Evolutionary conservation across 441 rosid genomes (phyloP).

Genomic region (Croton setiger): DNA sequence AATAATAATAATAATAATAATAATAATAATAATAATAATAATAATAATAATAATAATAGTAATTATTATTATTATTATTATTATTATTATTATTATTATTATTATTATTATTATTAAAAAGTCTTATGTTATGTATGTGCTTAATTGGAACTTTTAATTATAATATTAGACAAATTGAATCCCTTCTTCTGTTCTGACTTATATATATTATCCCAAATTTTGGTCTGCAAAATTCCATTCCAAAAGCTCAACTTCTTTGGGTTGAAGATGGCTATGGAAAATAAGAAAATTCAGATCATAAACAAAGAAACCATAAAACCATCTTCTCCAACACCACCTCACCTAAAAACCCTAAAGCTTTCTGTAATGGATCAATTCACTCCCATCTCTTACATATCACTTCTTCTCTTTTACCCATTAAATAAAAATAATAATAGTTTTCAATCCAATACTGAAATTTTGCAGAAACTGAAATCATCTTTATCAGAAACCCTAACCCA

Average conservation of each 20-base stretch:
- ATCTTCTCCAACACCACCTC: slow-evolving; percentile 9
- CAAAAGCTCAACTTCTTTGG: background rate
- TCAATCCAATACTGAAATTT: background rate
- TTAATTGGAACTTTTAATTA: no score
- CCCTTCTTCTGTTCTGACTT: no score
- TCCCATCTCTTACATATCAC: slow-evolving; percentile 12
- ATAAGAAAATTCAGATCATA: background rate
- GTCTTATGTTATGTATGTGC: no score
- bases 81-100: no score
- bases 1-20: no score
- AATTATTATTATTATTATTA: no score
- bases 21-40: no score
- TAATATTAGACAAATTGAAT: no score
- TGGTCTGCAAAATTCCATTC: background rate
- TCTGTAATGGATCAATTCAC: slow-evolving; percentile 9
- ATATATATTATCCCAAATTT: no score
- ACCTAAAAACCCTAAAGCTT: slow-evolving; percentile 3
- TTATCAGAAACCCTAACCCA: slow-evolving; percentile 20
- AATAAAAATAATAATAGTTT: background rate
- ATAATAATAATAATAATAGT: no score
- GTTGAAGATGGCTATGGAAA: background rate
- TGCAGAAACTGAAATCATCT: slow-evolving; percentile 18
- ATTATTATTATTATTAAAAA: no score
- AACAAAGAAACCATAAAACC: slow-evolving; percentile 12
- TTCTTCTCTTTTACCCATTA: slow-evolving; percentile 27